phyloP scores from a whole-genome alignment of 2,329 filamentous ascomycete species.

The Cladosporium sp. region DNA sequence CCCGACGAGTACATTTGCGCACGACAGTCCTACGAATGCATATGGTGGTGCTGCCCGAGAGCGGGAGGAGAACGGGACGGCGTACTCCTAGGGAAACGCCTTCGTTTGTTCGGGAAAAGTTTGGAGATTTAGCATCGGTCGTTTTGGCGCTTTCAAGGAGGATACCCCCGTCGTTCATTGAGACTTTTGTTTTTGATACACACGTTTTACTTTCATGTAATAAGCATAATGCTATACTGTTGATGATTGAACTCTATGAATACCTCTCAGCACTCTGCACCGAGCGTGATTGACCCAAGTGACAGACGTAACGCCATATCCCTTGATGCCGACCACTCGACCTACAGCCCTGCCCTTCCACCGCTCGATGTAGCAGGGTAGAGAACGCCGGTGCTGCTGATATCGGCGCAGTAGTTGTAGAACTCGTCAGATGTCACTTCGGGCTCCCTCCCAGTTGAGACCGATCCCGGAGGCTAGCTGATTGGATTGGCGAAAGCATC shows the following conservation, averaged over 20 bases:
- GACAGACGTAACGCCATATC: too few species aligned
- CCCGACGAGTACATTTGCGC: conserved; percentile 30
- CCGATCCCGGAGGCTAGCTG: conserved; percentile 47
- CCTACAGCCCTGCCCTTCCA: too few species aligned
- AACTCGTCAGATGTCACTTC: conserved; percentile 51
- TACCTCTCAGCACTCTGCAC: too few species aligned
- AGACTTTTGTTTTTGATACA: background rate
- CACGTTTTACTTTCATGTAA: background rate
- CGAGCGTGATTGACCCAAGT: too few species aligned
- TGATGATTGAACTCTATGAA: background rate
- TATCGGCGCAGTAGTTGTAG: conserved; percentile 56
- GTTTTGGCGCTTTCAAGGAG: conserved; percentile 17
- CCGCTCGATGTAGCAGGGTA: too few species aligned
- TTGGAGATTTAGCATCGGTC: conserved; percentile 17
- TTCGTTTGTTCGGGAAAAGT: conserved; percentile 1
- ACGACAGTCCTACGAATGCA: conserved; percentile 5
- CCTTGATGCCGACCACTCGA: too few species aligned
- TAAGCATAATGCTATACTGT: background rate
- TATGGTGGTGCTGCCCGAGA: background rate
- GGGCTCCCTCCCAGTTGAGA: conserved; percentile 63
- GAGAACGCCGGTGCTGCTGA: conserved; percentile 49
- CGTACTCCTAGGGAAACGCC: background rate
- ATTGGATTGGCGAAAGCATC: conserved; percentile 58
- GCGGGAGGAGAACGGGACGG: background rate
- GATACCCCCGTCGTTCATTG: conserved; percentile 18